phyloP scores from a whole-genome alignment of 1,284 basidiomycete species.

The Naganishia cerealis region DNA sequence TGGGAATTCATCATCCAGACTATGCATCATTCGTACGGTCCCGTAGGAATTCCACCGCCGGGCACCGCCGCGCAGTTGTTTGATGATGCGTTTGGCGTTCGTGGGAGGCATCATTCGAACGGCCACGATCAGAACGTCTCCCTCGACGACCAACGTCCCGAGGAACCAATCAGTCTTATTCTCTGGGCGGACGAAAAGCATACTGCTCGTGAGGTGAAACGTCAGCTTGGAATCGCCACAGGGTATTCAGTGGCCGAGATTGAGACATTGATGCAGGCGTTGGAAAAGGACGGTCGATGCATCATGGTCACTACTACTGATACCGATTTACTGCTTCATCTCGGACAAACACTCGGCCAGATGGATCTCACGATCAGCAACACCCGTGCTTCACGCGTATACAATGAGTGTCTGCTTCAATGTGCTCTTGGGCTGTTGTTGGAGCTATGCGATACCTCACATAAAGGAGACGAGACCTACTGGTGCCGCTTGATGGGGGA shows the following conservation, averaged over 20 bases:
- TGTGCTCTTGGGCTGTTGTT: conserved; percentile 82
- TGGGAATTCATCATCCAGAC: conserved; percentile 32
- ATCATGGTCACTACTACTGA: conserved; percentile 77
- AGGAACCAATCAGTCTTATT: conserved; percentile 57
- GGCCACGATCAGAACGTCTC: neutral
- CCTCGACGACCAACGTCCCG: neutral
- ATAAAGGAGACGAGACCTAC: conserved; percentile 62
- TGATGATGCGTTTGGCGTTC: conserved; percentile 20
- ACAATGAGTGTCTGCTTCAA: conserved; percentile 80
- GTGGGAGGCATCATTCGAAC: conserved; percentile 8
- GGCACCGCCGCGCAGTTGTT: conserved; percentile 15
- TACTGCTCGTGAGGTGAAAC: conserved; percentile 83
- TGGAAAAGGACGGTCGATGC: conserved; percentile 81
- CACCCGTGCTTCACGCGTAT: conserved; percentile 63
- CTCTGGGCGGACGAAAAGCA: conserved; percentile 99
- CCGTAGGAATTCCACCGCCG: conserved; percentile 20
- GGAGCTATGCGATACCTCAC: conserved; percentile 68
- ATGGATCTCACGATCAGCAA: conserved; percentile 82
- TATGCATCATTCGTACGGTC: conserved; percentile 23
- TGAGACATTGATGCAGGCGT: conserved; percentile 68
- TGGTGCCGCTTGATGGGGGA: conserved; percentile 70
- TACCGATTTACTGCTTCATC: conserved; percentile 69
- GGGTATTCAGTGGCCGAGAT: conserved; percentile 59
- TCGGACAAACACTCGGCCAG: conserved; percentile 75
- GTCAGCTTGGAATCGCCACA: conserved; percentile 71